phyloP scores from a whole-genome alignment of 2,329 filamentous ascomycete genomes.

The Fusarium multiceps region DNA sequence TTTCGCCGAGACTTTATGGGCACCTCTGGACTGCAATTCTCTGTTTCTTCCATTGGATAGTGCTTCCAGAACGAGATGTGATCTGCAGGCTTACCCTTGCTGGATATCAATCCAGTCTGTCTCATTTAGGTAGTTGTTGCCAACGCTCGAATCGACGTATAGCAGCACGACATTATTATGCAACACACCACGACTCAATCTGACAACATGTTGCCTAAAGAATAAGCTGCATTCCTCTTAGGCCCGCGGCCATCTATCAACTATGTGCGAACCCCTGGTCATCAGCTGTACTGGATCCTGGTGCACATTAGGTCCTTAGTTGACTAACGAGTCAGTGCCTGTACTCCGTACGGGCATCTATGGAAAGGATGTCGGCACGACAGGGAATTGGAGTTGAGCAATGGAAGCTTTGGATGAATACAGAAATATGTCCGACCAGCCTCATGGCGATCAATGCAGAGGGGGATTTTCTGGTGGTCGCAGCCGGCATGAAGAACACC shows the following conservation, averaged over 20 bases:
- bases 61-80: constrained; percentile 6
- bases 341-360: background rate
- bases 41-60: constrained; percentile 5
- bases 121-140: constrained; percentile 9
- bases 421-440: constrained; percentile 37
- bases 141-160: constrained; percentile 7
- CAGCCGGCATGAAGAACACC: constrained; percentile 35
- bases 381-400: constrained; percentile 24
- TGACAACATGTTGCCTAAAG: constrained; percentile 8
- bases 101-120: constrained; percentile 17
- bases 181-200: constrained; percentile 24
- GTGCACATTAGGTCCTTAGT: background rate
- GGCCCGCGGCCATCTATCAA: constrained; percentile 19
- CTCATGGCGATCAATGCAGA: constrained; percentile 41
- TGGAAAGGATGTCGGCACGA: constrained; percentile 24
- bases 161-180: constrained; percentile 21
- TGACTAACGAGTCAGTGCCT: constrained; percentile 37
- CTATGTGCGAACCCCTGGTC: constrained; percentile 22
- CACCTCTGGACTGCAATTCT: constrained; percentile 19
- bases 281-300: constrained; percentile 14
- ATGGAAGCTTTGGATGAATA: constrained; percentile 40
- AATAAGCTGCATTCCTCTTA: constrained; percentile 9
- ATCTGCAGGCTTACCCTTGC: constrained; percentile 10
- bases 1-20: constrained; percentile 8
- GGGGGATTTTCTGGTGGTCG: constrained; percentile 25